Evolutionary conservation across 2,329 filamentous ascomycete species (phyloP).

Genomic region (Fusarium agapanthi): DNA sequence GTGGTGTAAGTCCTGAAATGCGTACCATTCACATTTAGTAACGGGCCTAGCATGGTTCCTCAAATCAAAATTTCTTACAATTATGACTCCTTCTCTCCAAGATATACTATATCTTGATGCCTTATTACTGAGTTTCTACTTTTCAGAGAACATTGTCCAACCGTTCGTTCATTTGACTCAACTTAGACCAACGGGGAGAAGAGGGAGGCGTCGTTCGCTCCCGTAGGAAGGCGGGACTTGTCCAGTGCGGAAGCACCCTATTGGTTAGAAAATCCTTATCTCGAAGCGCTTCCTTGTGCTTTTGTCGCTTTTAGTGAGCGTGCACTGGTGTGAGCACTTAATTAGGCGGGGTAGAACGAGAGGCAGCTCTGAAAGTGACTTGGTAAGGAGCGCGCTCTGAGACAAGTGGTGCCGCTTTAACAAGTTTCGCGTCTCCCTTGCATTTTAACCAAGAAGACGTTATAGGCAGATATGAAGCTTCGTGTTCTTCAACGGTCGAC

Average conservation of each 20-base stretch:
- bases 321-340: slow-evolving; percentile 39
- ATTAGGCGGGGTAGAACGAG: slow-evolving; percentile 36
- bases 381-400: slow-evolving; percentile 26
- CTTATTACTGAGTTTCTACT: background rate
- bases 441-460: background rate
- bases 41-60: background rate
- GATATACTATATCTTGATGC: background rate
- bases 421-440: slow-evolving; percentile 3
- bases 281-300: slow-evolving; percentile 14
- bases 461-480: background rate
- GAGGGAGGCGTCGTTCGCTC: slow-evolving; percentile 30
- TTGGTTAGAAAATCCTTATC: slow-evolving; percentile 23
- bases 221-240: slow-evolving; percentile 10
- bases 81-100: background rate
- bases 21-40: background rate
- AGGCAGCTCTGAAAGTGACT: slow-evolving; percentile 37
- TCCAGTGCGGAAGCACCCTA: slow-evolving; percentile 28
- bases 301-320: slow-evolving; percentile 38
- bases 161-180: slow-evolving; percentile 7
- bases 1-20: background rate
- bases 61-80: background rate
- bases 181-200: slow-evolving; percentile 1
- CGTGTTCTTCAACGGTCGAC: background rate
- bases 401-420: slow-evolving; percentile 41
- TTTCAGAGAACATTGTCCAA: background rate